A percentile compares a stretch with the other conserved stretches of the same genome.
These are phyloP conservation scores for Corynascus novoguineensis DNA, from an alignment of 495 filamentous ascomycete genomes.

Conservation along the genomic window DNA sequence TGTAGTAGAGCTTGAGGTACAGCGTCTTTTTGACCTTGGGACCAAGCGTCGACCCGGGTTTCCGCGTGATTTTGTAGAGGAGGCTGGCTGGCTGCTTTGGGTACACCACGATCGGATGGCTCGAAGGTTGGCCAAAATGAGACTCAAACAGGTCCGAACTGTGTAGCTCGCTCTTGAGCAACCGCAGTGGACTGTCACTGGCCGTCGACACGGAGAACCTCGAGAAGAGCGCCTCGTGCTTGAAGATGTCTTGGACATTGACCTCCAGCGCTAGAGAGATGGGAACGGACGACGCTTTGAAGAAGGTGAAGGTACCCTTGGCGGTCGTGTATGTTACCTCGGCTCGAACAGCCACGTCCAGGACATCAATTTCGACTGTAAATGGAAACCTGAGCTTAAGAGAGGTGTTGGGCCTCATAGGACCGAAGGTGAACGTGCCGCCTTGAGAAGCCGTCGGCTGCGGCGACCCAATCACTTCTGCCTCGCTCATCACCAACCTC, in stretches of 20 bases:
- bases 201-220: slow-evolving; percentile 83
- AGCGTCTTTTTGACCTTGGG: slow-evolving; percentile 49
- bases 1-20: slow-evolving; percentile 69
- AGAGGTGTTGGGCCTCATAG: slow-evolving; percentile 45
- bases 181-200: slow-evolving; percentile 62
- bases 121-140: slow-evolving; percentile 50
- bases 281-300: slow-evolving; percentile 56
- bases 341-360: slow-evolving; percentile 64
- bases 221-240: slow-evolving; percentile 73
- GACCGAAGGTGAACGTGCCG: slow-evolving; percentile 60
- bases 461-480: slow-evolving; percentile 52
- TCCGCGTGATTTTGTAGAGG: slow-evolving; percentile 70
- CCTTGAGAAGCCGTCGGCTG: slow-evolving; percentile 54
- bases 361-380: slow-evolving; percentile 72
- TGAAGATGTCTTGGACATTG: slow-evolving; percentile 96
- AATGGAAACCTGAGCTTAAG: slow-evolving; percentile 70
- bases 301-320: slow-evolving; percentile 65
- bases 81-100: slow-evolving; percentile 74
- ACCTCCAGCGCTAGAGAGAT: slow-evolving; percentile 79
- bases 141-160: slow-evolving; percentile 65
- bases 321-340: slow-evolving; percentile 76
- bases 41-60: slow-evolving; percentile 25
- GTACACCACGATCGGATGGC: slow-evolving; percentile 60
- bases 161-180: slow-evolving; percentile 64
- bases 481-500: slow-evolving; percentile 69